Evolutionary conservation across 768 basidiomycete species (phyloP).

Genomic region (Russula compacta): DNA sequence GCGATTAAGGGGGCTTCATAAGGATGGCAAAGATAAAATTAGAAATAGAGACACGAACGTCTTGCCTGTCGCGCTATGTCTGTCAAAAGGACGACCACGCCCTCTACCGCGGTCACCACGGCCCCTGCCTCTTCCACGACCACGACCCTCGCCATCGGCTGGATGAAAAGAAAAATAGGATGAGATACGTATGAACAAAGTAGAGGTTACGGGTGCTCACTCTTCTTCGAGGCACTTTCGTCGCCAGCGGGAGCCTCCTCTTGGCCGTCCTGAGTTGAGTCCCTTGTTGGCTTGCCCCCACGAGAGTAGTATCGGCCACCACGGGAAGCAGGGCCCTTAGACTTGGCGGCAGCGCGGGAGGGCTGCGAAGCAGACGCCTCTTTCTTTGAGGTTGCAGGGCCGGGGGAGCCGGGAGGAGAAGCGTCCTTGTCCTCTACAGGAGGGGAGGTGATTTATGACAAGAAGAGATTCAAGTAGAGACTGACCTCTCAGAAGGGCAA

Average conservation of each 20-base stretch:
- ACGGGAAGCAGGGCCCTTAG: slow-evolving; percentile 52
- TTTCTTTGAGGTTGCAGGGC: slow-evolving; percentile 29
- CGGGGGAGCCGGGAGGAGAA: slow-evolving; percentile 36
- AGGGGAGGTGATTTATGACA: neutral
- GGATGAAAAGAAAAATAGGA: neutral
- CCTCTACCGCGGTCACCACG: slow-evolving; percentile 46
- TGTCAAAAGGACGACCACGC: slow-evolving; percentile 74
- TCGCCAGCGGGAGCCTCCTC: slow-evolving; percentile 31
- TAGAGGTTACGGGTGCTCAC: slow-evolving; percentile 21
- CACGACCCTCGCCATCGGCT: slow-evolving; percentile 38
- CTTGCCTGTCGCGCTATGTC: slow-evolving; percentile 79
- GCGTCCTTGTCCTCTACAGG: slow-evolving; percentile 34
- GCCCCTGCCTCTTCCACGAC: slow-evolving; percentile 39
- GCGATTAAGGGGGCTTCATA: neutral
- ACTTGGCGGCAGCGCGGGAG: slow-evolving; percentile 36
- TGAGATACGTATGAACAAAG: slow-evolving; percentile 5
- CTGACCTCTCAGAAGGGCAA: slow-evolving; percentile 73
- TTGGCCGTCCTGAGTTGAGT: slow-evolving; percentile 31
- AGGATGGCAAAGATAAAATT: neutral
- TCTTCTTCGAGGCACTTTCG: slow-evolving; percentile 28
- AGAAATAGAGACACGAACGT: slow-evolving; percentile 39
- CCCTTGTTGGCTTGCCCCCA: slow-evolving; percentile 43
- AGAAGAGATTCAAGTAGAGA: slow-evolving; percentile 18
- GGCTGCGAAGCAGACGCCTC: slow-evolving; percentile 28
- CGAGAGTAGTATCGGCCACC: slow-evolving; percentile 63